Evolutionary conservation across 2,329 filamentous ascomycete species (phyloP).

Genomic region (Colletotrichum coccodes): DNA sequence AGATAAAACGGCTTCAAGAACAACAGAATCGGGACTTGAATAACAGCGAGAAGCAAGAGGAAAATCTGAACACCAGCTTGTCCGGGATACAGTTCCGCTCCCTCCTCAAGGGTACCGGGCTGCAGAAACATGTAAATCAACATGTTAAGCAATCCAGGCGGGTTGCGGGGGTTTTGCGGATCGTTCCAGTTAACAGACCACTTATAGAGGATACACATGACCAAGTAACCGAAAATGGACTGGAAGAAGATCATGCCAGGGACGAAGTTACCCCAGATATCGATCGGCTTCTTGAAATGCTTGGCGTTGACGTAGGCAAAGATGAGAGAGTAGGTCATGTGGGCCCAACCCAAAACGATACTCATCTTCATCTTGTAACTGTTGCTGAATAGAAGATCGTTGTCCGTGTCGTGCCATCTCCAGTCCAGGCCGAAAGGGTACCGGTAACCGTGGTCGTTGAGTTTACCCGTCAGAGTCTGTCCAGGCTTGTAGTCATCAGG

Average conservation of each 20-base stretch:
- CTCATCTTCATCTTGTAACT: slow-evolving; percentile 99
- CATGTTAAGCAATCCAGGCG: slow-evolving; percentile 96
- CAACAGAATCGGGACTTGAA: slow-evolving; percentile 89
- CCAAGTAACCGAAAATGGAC: slow-evolving; percentile 96
- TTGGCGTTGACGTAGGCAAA: slow-evolving; percentile 92
- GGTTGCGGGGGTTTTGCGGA: slow-evolving; percentile 68
- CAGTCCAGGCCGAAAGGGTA: slow-evolving; percentile 97
- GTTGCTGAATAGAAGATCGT: slow-evolving; percentile 95
- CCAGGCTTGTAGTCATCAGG: slow-evolving; percentile 72
- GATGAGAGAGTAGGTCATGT: slow-evolving; percentile 98
- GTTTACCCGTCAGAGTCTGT: slow-evolving; percentile 72
- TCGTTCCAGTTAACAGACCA: slow-evolving; percentile 89
- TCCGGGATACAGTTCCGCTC: slow-evolving; percentile 78
- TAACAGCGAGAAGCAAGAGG: slow-evolving; percentile 82
- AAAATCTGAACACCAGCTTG: slow-evolving; percentile 81
- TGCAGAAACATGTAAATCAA: slow-evolving; percentile 99
- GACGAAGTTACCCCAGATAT: slow-evolving; percentile 97
- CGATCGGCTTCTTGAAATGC: slow-evolving; percentile 94
- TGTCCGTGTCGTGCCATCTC: slow-evolving; percentile 96
- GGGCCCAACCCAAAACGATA: slow-evolving; percentile 95
- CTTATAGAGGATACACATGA: slow-evolving; percentile 95
- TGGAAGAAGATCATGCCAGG: slow-evolving; percentile 99
- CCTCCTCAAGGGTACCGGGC: slow-evolving; percentile 74
- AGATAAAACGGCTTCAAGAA: slow-evolving; percentile 97
- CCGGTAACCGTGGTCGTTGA: slow-evolving; percentile 78